Conservation (phyloP, 306 rosid species). For the Castanea crenata region DNA sequence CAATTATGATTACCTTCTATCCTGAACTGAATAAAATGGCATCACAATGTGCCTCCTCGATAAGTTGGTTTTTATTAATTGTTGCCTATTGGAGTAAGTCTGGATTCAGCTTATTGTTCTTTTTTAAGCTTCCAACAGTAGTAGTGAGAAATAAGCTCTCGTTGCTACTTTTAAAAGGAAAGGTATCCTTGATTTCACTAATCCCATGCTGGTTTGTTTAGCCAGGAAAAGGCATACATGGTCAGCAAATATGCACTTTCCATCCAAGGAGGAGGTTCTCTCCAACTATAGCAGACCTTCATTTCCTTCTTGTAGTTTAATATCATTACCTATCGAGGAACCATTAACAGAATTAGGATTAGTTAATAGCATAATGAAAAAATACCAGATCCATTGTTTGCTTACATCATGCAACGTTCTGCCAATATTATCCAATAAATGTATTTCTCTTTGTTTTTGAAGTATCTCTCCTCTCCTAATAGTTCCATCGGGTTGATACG, state of each 20-base stretch:
- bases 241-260: too few relatives aligned
- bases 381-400: neutral
- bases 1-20: neutral
- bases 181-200: too few relatives aligned
- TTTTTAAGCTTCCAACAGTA: neutral
- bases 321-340: neutral
- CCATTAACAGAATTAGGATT: neutral
- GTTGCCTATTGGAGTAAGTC: neutral
- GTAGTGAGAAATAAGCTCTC: too few relatives aligned
- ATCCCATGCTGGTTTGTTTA: too few relatives aligned
- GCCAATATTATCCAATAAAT: neutral
- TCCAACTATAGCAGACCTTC: neutral
- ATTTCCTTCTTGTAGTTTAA: neutral
- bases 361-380: neutral
- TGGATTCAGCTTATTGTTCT: neutral
- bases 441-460: neutral
- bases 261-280: too few relatives aligned
- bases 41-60: neutral
- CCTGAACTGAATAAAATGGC: neutral
- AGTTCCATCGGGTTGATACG: constrained; percentile 25
- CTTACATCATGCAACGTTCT: neutral
- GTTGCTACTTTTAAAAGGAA: too few relatives aligned
- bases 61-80: neutral
- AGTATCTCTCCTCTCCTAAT: neutral
- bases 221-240: too few relatives aligned